Evolutionary conservation across 495 filamentous ascomycete genomes (phyloP).

Genomic region (Hyaloscypha hepaticicola): DNA sequence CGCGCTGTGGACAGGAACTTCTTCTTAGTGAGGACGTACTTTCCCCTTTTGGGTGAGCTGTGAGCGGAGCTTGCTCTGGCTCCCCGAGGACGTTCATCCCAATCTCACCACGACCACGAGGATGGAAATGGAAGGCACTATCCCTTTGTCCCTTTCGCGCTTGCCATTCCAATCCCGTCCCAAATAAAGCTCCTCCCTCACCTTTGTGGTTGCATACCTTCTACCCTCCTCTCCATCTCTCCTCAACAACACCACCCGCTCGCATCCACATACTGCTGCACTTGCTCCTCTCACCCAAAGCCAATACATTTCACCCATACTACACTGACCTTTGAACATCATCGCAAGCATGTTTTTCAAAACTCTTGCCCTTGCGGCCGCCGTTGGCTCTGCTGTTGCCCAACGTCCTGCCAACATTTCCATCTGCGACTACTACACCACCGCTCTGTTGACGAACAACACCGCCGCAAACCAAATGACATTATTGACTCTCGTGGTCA

Average conservation of each 20-base stretch:
- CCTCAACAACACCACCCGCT: slow-evolving; percentile 5
- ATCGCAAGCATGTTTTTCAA: slow-evolving; percentile 31
- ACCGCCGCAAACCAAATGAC: slow-evolving; percentile 52
- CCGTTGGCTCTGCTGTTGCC: slow-evolving; percentile 33
- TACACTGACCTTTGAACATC: background rate
- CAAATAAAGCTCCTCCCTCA: slow-evolving; percentile 17
- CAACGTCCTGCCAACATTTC: slow-evolving; percentile 45
- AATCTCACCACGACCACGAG: background rate
- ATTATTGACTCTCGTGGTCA: slow-evolving; percentile 52
- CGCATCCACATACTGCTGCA: background rate
- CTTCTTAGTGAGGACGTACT: background rate
- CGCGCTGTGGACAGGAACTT: background rate
- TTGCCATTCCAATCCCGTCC: background rate
- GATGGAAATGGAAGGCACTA: background rate
- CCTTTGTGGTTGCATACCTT: slow-evolving; percentile 7
- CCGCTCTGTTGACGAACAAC: slow-evolving; percentile 49
- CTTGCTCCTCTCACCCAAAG: background rate
- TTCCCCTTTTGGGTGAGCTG: background rate
- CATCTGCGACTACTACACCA: slow-evolving; percentile 58
- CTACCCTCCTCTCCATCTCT: slow-evolving; percentile 13
- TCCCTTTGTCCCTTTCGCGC: background rate
- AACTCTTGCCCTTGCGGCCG: slow-evolving; percentile 29
- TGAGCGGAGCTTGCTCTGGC: no score
- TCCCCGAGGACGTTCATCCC: background rate
- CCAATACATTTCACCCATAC: background rate